Conservation (phyloP, 2,329 filamentous ascomycete genomes). For the Kalmusia sp. region DNA sequence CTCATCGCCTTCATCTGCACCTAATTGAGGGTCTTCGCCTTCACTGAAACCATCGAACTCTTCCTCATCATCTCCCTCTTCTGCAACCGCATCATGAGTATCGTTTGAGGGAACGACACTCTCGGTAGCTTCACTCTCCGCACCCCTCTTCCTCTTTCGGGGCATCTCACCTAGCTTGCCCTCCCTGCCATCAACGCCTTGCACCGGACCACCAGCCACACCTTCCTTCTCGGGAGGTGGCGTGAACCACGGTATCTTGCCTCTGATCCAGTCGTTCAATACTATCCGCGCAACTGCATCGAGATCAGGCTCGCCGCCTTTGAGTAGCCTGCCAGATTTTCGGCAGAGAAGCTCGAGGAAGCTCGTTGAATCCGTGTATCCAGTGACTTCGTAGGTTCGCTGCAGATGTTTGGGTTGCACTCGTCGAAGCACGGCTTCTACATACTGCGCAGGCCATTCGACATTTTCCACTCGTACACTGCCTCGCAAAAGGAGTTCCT, state of each 20-base stretch:
- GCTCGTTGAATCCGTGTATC: slow-evolving; percentile 77
- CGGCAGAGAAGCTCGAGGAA: slow-evolving; percentile 88
- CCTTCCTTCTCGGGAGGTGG: slow-evolving; percentile 68
- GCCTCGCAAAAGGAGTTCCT: slow-evolving; percentile 87
- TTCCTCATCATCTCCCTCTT: slow-evolving; percentile 20
- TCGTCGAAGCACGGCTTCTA: slow-evolving; percentile 78
- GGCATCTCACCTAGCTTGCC: slow-evolving; percentile 85
- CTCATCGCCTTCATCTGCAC: slow-evolving; percentile 15
- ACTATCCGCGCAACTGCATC: slow-evolving; percentile 98
- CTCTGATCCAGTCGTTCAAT: slow-evolving; percentile 92
- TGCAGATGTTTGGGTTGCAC: slow-evolving; percentile 90
- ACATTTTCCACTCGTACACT: slow-evolving; percentile 96
- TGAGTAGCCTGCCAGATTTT: slow-evolving; percentile 84
- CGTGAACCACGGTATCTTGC: slow-evolving; percentile 96
- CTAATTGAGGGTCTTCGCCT: slow-evolving; percentile 16
- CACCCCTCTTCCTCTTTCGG: slow-evolving; percentile 72
- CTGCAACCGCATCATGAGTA: neutral
- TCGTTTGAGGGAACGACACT: slow-evolving; percentile 27
- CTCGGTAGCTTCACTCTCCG: slow-evolving; percentile 38
- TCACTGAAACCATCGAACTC: slow-evolving; percentile 45
- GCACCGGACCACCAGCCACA: slow-evolving; percentile 26
- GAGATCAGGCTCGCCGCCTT: slow-evolving; percentile 92
- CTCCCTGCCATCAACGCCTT: slow-evolving; percentile 69
- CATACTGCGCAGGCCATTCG: slow-evolving; percentile 95
- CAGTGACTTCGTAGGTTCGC: slow-evolving; percentile 87